Evolutionary conservation across 257 asterid species (phyloP), one percentile per base, ranked within the genome.

Genomic region (Oldenlandia corymbosa): DNA sequence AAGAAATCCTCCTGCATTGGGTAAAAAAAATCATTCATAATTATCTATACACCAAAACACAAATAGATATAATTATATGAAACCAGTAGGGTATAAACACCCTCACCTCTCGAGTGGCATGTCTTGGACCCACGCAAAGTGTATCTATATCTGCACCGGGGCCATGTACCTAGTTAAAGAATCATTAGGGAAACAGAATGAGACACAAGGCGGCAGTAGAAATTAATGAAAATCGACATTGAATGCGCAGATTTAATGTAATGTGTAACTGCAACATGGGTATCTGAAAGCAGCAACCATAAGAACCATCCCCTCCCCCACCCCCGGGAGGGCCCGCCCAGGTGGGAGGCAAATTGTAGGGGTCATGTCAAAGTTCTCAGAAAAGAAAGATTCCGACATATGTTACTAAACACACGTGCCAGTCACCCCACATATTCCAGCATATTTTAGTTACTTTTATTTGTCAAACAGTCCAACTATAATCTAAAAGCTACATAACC

Each of bases 71-170:
- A 55, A 24, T 31, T 32, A 62, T 34, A n/a, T 56, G 46, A 11
- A 12, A 18, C 36, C 11, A 45, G 28, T 56, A 43, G 54, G 10
- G 17, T 36, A 55, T 7, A 20, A 26, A n/a, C 17, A 27, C 21
- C 34, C 70, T 39, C 73, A 76, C 81, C 52, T 76, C 81, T 58
- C 81, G 68, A 42, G 61, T 69, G 7, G 73, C 78, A 54, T 77
- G 76, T 53, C 76, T 65, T 30, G 79, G 82, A 48, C 82, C 82
- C 27, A 77, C 76, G 20, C 82, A 77, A 36, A 77, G 71, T 18
- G 78, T 70, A 42, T 77, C 82, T 31, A 77, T 73, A 43, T 77
- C 82, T 28, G 82, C 79, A 42, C 82, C 82, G 21, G 82, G 82
- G 21, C 76, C 78, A 62, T 77, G 81, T 31, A 77, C 81, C 81